phyloP scores from a whole-genome alignment of 2,329 filamentous ascomycete species.

The Colletotrichum sojae region DNA sequence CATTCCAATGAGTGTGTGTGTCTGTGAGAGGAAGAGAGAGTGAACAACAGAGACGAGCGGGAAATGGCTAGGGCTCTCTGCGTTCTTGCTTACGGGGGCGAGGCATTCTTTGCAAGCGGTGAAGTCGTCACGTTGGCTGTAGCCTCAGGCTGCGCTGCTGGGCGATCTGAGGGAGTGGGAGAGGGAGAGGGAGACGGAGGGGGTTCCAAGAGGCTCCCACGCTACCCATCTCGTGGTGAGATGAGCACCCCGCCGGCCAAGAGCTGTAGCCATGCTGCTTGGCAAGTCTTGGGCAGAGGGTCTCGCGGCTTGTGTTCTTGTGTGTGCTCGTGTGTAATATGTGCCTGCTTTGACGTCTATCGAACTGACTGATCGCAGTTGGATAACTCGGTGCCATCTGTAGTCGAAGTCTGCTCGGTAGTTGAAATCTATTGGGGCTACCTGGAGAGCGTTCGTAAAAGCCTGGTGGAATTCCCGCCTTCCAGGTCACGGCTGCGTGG shows the following conservation, averaged over 20 bases:
- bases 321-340: background rate
- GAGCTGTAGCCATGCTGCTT: conserved; percentile 27
- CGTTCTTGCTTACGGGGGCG: background rate
- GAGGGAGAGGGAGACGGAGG: background rate
- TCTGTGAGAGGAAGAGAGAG: too few species aligned
- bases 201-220: background rate
- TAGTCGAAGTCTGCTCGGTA: too few species aligned
- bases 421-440: too few species aligned
- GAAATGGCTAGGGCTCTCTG: background rate
- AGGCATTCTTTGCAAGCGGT: background rate
- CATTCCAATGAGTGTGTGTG: background rate
- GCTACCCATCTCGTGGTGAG: background rate
- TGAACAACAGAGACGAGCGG: background rate
- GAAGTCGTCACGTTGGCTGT: background rate
- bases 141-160: too few species aligned
- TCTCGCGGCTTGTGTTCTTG: background rate
- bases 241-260: background rate
- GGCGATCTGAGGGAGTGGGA: too few species aligned
- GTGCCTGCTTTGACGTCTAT: too few species aligned
- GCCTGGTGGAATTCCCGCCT: too few species aligned
- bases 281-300: background rate
- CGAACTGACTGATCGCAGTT: too few species aligned
- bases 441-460: too few species aligned
- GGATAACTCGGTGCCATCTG: too few species aligned
- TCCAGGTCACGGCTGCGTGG: too few species aligned